Percentiles rank a stretch among this genome's conserved stretches.
Evolutionary conservation across 2,329 filamentous ascomycete species (phyloP).

Genomic region (Blastomyces gilchristii): DNA sequence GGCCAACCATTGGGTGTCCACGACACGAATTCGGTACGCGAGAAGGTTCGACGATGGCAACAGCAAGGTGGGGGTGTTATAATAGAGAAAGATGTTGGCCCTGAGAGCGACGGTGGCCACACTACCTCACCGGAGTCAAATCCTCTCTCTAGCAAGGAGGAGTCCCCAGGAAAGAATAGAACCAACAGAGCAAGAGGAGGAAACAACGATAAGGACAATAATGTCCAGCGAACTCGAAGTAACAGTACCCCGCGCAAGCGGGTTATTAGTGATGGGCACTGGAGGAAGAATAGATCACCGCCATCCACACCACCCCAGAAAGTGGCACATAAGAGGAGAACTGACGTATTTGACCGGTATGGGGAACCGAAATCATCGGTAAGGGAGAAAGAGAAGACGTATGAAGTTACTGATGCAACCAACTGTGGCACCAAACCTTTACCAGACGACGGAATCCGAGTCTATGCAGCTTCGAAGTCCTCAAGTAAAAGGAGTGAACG

Average conservation of each 20-base stretch:
- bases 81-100: slow-evolving; percentile 50
- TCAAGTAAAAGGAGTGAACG: slow-evolving; percentile 12
- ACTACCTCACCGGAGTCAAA: slow-evolving; percentile 16
- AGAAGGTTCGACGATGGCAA: slow-evolving; percentile 78
- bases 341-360: slow-evolving; percentile 27
- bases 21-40: slow-evolving; percentile 57
- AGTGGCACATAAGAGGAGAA: slow-evolving; percentile 34
- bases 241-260: slow-evolving; percentile 72
- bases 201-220: slow-evolving; percentile 13
- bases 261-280: slow-evolving; percentile 87
- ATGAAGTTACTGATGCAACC: slow-evolving; percentile 17
- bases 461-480: slow-evolving; percentile 20
- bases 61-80: slow-evolving; percentile 61
- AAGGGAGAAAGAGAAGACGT: slow-evolving; percentile 21
- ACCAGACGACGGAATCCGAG: slow-evolving; percentile 22
- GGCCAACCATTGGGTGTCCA: slow-evolving; percentile 46
- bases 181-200: slow-evolving; percentile 14
- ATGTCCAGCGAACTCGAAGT: slow-evolving; percentile 29
- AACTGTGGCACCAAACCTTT: slow-evolving; percentile 1
- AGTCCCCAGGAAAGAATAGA: slow-evolving; percentile 18
- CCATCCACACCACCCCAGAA: slow-evolving; percentile 31
- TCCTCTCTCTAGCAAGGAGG: slow-evolving; percentile 19
- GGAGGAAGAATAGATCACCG: slow-evolving; percentile 48
- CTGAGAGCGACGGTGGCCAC: slow-evolving; percentile 42
- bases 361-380: slow-evolving; percentile 20